These are phyloP conservation scores for Aspergillus puulaauensis DNA, from an alignment of 2,329 filamentous ascomycete species.

Conservation along the genomic window DNA sequence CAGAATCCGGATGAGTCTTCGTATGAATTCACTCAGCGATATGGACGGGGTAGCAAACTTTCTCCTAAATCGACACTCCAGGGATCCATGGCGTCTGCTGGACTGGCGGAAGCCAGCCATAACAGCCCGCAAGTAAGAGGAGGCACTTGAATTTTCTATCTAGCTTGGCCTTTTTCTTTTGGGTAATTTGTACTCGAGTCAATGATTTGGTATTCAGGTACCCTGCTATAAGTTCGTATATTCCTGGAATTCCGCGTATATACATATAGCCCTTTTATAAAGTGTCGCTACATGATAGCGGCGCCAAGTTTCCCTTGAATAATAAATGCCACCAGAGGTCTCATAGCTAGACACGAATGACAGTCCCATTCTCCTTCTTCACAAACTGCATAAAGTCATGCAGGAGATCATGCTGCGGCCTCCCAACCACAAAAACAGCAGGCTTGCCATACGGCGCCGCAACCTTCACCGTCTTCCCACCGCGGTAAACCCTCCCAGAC, in stretches of 20 bases:
- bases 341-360: background rate
- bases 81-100: no score
- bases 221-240: no score
- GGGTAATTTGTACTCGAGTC: no score
- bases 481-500: background rate
- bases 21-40: slow-evolving; percentile 26
- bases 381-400: background rate
- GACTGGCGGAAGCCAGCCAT: no score
- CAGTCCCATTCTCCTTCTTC: background rate
- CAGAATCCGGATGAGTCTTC: background rate
- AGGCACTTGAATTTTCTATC: no score
- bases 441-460: background rate
- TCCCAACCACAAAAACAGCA: background rate
- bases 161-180: no score
- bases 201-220: no score
- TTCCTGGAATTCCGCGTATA: no score
- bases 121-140: no score
- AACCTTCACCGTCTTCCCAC: background rate
- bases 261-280: no score
- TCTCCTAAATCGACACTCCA: background rate
- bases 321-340: background rate
- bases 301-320: background rate
- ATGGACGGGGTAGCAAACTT: slow-evolving; percentile 23
- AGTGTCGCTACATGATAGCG: no score
- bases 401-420: background rate